Percentiles rank a stretch among this genome's conserved stretches.
Conservation (phyloP, 805 yeast genomes). For the Cyberlindnera misumaiensis region DNA sequence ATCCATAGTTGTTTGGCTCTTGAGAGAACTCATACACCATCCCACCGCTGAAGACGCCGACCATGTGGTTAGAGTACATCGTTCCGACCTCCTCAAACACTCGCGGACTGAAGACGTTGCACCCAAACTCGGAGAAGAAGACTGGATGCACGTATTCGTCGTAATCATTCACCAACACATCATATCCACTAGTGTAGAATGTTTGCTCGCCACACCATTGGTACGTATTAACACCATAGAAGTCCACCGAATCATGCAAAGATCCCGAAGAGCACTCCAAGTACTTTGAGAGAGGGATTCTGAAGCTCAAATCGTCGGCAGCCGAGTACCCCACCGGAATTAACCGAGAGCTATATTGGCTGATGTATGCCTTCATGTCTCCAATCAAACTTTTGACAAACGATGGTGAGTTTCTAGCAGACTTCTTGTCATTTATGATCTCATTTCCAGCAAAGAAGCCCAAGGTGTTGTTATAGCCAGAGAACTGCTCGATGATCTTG, state of each 20-base stretch:
- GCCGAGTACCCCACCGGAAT: slow-evolving; percentile 96
- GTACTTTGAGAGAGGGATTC: slow-evolving; percentile 72
- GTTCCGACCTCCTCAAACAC: slow-evolving; percentile 68
- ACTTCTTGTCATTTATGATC: slow-evolving; percentile 69
- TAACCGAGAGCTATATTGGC: slow-evolving; percentile 47
- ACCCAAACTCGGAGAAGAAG: slow-evolving; percentile 88
- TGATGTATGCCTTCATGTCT: slow-evolving; percentile 73
- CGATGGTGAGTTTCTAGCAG: slow-evolving; percentile 62
- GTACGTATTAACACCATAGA: slow-evolving; percentile 91
- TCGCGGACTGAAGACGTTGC: slow-evolving; percentile 78
- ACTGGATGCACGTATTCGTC: slow-evolving; percentile 64
- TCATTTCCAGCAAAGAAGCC: slow-evolving; percentile 94
- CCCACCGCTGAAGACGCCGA: slow-evolving; percentile 78
- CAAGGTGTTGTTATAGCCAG: slow-evolving; percentile 79
- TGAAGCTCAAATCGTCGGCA: slow-evolving; percentile 79
- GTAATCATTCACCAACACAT: slow-evolving; percentile 65
- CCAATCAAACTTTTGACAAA: slow-evolving; percentile 73
- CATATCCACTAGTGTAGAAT: slow-evolving; percentile 70
- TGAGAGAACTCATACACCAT: slow-evolving; percentile 86
- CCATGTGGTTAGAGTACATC: slow-evolving; percentile 67
- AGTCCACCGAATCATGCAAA: slow-evolving; percentile 58
- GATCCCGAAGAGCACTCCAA: slow-evolving; percentile 57
- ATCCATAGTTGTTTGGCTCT: slow-evolving; percentile 75
- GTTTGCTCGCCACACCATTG: slow-evolving; percentile 96
- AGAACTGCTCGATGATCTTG: slow-evolving; percentile 72